Evolutionary conservation across 164 flowering plant genomes (phyloP), one percentile per base, ranked within the genome.

Genomic region (Chloranthus sessilifolius): DNA sequence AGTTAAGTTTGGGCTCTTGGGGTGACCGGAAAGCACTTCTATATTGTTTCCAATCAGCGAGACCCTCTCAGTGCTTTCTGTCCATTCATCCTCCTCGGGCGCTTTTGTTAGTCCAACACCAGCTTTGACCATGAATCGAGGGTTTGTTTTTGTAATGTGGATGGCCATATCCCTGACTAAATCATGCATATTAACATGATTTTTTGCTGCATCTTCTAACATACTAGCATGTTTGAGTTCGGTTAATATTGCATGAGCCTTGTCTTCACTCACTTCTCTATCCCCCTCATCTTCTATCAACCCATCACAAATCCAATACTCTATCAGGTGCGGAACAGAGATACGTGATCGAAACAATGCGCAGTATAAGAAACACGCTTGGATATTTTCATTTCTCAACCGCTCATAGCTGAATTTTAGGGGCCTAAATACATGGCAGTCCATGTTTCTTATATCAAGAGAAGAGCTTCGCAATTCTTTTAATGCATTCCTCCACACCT

Each of bases 301-400:
- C 17, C 55, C 67, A 38, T 66, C 72, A 0, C 7, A 41, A 24
- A 73, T 61, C 66, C 62, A 67, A 17, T 44, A 43, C n/a, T 29
- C 19, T 1, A 67, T 42, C 37, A 67, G 22, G 19, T 67, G 57
- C 17, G 43, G 27, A 1, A 29, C 10, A 12, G 40, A 11, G 9
- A 67, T 49, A 19, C 12, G 2, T 62, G 60, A 10, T 57, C 67
- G 44, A 30, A 20, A 62, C 1, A 67, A 42, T 1, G 38, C 31
- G 22, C 64, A 67, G 41, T 53, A 54, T 50, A 67, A 47, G 37
- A 67, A 62, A 30, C 67, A 67, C 4, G 31, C 16, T 8, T 29
- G 41, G 0, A 50, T 17, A 36, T 10, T 11, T 1, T 48, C 25
- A 28, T 31, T 45, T 27, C 42, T 49, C 3, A 66, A 16, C 12